A percentile compares a stretch with the other conserved stretches of the same genome.
These are phyloP conservation scores for Zasmidium cellare DNA, from an alignment of 2,329 filamentous ascomycete species.

Conservation along the genomic window DNA sequence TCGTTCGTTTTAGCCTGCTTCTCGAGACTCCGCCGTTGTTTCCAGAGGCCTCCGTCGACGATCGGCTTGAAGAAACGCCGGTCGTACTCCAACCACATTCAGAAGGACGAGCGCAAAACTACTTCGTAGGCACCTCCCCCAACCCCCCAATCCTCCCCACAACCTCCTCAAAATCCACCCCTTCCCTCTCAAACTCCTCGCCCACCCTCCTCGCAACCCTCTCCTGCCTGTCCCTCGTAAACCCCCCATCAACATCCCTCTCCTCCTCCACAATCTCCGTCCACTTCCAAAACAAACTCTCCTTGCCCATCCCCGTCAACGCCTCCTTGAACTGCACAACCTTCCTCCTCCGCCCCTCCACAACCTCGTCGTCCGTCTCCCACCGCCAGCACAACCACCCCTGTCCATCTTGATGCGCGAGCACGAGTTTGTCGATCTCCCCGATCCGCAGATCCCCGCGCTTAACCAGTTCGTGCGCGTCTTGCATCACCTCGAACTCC, in stretches of 20 bases:
- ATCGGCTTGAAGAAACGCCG: too few relatives aligned
- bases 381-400: constrained; percentile 59
- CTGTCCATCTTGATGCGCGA: constrained; percentile 67
- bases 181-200: constrained; percentile 70
- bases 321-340: constrained; percentile 79
- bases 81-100: too few relatives aligned
- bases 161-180: constrained; percentile 79
- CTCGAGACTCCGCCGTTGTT: too few relatives aligned
- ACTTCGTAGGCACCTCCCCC: constrained; percentile 53
- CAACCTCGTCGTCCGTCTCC: constrained; percentile 44
- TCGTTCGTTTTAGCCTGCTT: too few relatives aligned
- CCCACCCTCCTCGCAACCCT: constrained; percentile 72
- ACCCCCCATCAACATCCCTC: constrained; percentile 74
- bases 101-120: constrained; percentile 15
- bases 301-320: constrained; percentile 74
- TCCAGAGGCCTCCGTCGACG: too few relatives aligned
- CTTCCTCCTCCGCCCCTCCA: constrained; percentile 68
- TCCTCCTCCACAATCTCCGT: constrained; percentile 91
- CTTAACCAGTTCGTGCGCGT: constrained; percentile 68
- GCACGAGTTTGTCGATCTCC: constrained; percentile 70
- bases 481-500: constrained; percentile 79
- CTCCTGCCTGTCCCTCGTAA: constrained; percentile 71
- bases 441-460: constrained; percentile 59
- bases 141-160: constrained; percentile 70
- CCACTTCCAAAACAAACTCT: constrained; percentile 87